phyloP scores from a whole-genome alignment of 2,329 filamentous ascomycete species.

The Claviceps sp. region DNA sequence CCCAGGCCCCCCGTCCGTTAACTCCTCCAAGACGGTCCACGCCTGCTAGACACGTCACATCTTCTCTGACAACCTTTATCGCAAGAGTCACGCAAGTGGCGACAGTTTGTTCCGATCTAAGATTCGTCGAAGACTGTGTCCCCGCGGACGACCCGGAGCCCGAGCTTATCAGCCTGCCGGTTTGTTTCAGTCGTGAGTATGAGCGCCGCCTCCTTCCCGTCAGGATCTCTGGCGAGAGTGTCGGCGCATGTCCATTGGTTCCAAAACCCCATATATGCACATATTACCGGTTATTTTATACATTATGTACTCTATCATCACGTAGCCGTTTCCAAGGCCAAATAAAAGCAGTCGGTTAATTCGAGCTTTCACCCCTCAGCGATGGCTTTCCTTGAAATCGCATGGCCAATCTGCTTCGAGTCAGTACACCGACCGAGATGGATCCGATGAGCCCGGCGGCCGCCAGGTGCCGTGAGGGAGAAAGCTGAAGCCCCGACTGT shows the following conservation, averaged over 20 bases:
- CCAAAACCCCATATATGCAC: conserved; percentile 17
- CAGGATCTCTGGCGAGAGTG: conserved; percentile 20
- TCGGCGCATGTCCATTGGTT: conserved; percentile 14
- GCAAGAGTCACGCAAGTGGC: not conserved
- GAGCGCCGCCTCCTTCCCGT: conserved; percentile 11
- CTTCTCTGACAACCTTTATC: not conserved
- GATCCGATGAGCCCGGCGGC: not conserved
- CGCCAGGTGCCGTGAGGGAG: not conserved
- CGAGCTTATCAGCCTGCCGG: not conserved
- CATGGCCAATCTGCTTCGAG: conserved; percentile 6
- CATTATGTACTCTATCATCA: conserved; percentile 26
- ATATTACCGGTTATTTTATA: conserved; percentile 25
- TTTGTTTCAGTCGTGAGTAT: conserved; percentile 5
- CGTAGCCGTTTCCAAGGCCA: conserved; percentile 11
- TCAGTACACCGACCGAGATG: conserved; percentile 1
- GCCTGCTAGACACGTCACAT: not conserved
- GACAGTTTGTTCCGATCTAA: not conserved
- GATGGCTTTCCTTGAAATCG: conserved; percentile 10
- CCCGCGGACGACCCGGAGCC: conserved; percentile 1
- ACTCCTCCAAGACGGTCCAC: conserved; percentile 2
- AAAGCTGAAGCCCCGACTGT: not conserved
- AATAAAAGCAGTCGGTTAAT: conserved; percentile 19
- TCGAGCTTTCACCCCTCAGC: not conserved
- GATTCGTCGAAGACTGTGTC: not conserved
- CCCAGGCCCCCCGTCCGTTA: conserved; percentile 6